Evolutionary conservation across 768 basidiomycete genomes (phyloP), one percentile per base, ranked within the genome.

Genomic region (Mycena rebaudengoi): DNA sequence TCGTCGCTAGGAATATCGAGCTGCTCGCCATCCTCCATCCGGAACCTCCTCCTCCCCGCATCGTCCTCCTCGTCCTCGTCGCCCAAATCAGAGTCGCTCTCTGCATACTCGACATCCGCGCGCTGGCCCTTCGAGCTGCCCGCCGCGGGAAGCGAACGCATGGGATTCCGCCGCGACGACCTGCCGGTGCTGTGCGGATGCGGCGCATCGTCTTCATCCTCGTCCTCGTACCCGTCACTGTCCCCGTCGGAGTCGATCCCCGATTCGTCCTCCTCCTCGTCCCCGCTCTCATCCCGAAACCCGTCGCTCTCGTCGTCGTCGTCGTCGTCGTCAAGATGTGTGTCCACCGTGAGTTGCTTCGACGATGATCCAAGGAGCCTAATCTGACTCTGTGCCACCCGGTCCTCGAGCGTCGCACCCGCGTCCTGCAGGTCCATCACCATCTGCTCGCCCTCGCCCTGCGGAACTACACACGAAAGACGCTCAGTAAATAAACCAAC

Each of bases 391-490:
- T 85, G 85, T 18, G 89, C 85, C 29, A 99, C 89, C 8, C 83
- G 86, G 68, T 96, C 95, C 62, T 90, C 96, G 28, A 99, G 88
- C 0, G 96, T 98, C 3, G 82, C 76, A 28, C 80, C 79, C 20
- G 90, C 92, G 65, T 96, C 98, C 75, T 99, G 98, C 14, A 99
- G 82, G 74, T 94, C 92, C 84, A 98, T 92, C 13, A 99, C 95
- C 98, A 99, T 99, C 74, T 90, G 86, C 73, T 98, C 97, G 16
- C 98, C 98, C 76, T 98, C 97, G 10, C 96, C 97, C 71, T 92
- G 92, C 5, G 83, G 83, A 46, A 85, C 94, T 95, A 58, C 5
- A 32, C 20, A 48, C 23, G 33, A 45, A 52, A 44, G 45, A 57
- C 11, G 58, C 44, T 60, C 16, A 23, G 57, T 20, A 12, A 23